These are phyloP conservation scores for Oenanthe sinensis DNA, from an alignment of 129 eudicot genomes.

Conservation along the genomic window DNA sequence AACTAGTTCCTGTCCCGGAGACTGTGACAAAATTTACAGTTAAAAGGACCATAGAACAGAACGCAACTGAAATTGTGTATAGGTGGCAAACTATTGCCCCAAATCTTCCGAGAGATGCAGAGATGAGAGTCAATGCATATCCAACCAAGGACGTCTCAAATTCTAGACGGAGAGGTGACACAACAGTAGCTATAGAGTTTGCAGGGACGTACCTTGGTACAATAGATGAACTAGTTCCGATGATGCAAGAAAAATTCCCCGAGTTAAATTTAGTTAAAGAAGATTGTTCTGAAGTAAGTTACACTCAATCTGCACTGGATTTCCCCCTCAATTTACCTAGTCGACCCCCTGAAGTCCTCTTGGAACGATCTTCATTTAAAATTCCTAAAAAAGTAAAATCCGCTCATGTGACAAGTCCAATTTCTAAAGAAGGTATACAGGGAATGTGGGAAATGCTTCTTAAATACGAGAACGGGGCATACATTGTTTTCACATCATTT, in stretches of 20 bases:
- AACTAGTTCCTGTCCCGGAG: not conserved
- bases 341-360: not conserved
- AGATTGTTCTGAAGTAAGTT: conserved; percentile 1
- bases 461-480: not conserved
- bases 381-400: not conserved
- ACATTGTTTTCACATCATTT: not conserved
- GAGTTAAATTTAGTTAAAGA: not conserved
- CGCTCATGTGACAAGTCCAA: not conserved
- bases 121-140: not conserved
- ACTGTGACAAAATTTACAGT: not conserved
- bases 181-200: not conserved
- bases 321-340: not conserved
- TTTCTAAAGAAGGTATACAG: not conserved
- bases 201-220: not conserved
- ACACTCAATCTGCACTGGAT: not conserved
- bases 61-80: not conserved
- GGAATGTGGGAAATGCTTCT: not conserved
- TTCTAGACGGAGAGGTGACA: not conserved
- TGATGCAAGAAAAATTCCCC: not conserved
- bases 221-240: not conserved
- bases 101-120: not conserved
- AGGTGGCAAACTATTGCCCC: not conserved
- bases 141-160: not conserved
- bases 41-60: not conserved
- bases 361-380: not conserved